Evolutionary conservation across 495 filamentous ascomycete species (phyloP).

Genomic region (Talaromyces stipitatus): DNA sequence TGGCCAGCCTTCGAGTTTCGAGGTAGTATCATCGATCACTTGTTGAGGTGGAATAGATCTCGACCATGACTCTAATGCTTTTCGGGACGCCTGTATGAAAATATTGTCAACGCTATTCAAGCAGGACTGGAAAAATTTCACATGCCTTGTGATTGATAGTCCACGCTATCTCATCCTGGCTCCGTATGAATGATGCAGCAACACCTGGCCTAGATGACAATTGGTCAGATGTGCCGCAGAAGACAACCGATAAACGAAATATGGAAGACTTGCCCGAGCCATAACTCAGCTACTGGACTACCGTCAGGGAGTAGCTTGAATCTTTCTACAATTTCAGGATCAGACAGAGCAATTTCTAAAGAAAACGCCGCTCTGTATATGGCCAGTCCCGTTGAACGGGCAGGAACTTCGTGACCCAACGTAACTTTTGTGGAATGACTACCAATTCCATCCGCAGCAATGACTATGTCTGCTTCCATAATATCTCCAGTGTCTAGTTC

Average conservation of each 20-base stretch:
- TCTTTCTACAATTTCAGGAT: conserved; percentile 5
- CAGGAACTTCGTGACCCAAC: conserved; percentile 8
- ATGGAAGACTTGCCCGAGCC: conserved; percentile 7
- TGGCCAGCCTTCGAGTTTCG: conserved; percentile 8
- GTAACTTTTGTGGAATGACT: conserved; percentile 42
- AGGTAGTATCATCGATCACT: conserved; percentile 2
- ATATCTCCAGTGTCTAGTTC: conserved; percentile 31
- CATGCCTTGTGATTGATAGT: conserved; percentile 5
- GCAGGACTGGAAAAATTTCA: not conserved
- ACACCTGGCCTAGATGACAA: not conserved
- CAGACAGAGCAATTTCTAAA: conserved; percentile 1
- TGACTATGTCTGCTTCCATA: conserved; percentile 42
- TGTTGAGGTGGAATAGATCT: not conserved
- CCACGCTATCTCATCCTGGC: conserved; percentile 3
- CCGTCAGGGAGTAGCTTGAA: conserved; percentile 6
- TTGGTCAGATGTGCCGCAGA: too few species aligned
- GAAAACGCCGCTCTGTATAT: conserved; percentile 11
- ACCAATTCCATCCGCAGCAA: conserved; percentile 47
- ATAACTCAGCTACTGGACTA: conserved; percentile 5
- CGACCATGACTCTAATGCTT: not conserved
- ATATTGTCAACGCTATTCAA: not conserved
- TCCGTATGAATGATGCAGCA: conserved; percentile 1
- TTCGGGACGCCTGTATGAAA: not conserved
- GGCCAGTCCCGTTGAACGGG: conserved; percentile 9
- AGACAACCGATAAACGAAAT: not conserved